Percentiles rank a stretch among this genome's conserved stretches.
Conservation (phyloP, 495 filamentous ascomycete species). For the Xylaria palmicola region DNA sequence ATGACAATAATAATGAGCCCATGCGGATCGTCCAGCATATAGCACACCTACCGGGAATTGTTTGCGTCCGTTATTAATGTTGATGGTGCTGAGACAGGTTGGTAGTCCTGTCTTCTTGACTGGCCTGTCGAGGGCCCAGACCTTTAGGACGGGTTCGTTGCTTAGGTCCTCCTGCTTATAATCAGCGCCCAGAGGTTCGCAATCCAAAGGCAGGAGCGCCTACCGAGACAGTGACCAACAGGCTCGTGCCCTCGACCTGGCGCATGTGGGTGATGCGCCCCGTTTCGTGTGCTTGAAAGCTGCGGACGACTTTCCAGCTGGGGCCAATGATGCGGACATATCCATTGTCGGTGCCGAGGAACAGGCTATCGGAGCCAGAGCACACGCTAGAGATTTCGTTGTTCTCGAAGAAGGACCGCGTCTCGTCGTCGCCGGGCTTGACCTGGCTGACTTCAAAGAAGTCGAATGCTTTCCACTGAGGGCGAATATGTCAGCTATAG, state of each 20-base stretch:
- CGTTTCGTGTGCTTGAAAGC: conserved; percentile 79
- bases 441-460: conserved; percentile 95
- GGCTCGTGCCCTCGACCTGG: conserved; percentile 82
- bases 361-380: conserved; percentile 86
- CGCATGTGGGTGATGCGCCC: conserved; percentile 89
- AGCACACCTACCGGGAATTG: conserved; percentile 73
- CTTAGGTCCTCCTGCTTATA: conserved; percentile 66
- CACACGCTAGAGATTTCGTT: conserved; percentile 60
- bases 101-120: conserved; percentile 92
- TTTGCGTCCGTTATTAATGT: conserved; percentile 86
- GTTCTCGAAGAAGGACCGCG: conserved; percentile 46
- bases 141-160: conserved; percentile 85
- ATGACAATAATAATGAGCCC: conserved; percentile 11
- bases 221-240: conserved; percentile 80
- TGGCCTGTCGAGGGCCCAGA: conserved; percentile 92
- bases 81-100: conserved; percentile 78
- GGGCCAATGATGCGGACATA: conserved; percentile 81
- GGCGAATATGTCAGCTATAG: conserved; percentile 4
- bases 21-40: not conserved
- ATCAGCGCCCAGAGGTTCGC: conserved; percentile 13
- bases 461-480: conserved; percentile 97
- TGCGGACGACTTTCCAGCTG: conserved; percentile 80
- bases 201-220: not conserved
- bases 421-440: conserved; percentile 70
- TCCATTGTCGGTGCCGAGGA: conserved; percentile 82